Evolutionary conservation across 495 filamentous ascomycete genomes (phyloP), one percentile per base, ranked within the genome.

Genomic region (Antarctomyces pellizariae): DNA sequence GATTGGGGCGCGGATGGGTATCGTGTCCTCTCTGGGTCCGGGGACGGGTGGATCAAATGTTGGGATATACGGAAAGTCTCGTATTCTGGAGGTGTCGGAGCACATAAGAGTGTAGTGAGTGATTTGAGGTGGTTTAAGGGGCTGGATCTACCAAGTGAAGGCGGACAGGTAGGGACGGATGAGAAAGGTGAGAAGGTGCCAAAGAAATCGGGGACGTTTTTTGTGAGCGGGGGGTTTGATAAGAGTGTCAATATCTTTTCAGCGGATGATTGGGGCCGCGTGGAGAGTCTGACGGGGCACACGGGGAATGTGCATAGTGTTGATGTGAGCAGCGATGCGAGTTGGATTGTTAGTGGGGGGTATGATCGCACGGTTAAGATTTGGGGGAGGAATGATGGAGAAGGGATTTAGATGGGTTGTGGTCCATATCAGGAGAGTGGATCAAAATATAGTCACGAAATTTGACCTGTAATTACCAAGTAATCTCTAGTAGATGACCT

Each of bases 111-210:
- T 27, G 70, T 84, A 8, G 84, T 99, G 4, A 77, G 82, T 1
- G 86, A 99, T 46, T 49, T 99, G 12, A 58, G 83, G 32, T 95
- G 86, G 79, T 95, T 73, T 49, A 82, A 89, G 49, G 86, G 80
- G 2, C 49, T 56, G 3, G 80, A 79, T 37, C 62, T 66, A 16
- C 62, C 64, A 5, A 37, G 61, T 11, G 36, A 47, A n/a, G 69
- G 67, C 2, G 54, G 46, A 4, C 47, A 64, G 15, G 68, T 68
- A 4, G 56, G 62, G 2, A 48, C 54, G 2, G 64, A 71, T 32
- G 64, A 71, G 19, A 64, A 66, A 33, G 72, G 63, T 7, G 54
- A 53, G 14, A 57, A 66, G 43, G 55, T 48, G 25, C 70, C 50
- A 33, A 74, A 62, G 48, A 71, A 58, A 29, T 52, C 79, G 3